Base-by-base conservation (phyloP, 257 asterid species). In the Linaria vulgaris region DNA sequence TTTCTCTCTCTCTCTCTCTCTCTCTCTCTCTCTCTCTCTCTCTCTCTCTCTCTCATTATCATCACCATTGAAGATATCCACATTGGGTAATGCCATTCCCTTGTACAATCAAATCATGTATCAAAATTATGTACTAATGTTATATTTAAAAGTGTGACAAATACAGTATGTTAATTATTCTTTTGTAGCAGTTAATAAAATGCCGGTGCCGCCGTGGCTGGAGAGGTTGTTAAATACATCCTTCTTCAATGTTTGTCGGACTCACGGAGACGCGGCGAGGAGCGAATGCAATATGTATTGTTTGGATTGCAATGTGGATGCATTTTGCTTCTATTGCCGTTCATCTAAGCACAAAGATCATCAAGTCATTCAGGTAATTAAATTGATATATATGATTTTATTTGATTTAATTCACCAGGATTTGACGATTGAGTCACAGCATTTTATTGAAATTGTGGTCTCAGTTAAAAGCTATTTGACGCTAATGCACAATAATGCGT, bases 261-360 rank as follows among this genome's bases (percentile, higher is more conserved):
- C 75, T 0, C 99, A 92, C 86, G 72, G 82, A 21, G 97, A 82
- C 67, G 91, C 96, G 27, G 87, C 96, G 68, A 68, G 88, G 48
- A 86, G 87, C 24, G 98, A 92, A 68, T 86, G 96, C 69, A 92
- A 92, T 55, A 87, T 92, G 96, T 92, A 63, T 56, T 92, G 99
- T 50, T 47, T 92, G 20, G 99, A 92, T 52, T 92, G 99, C 76
- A 79, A 82, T 64, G 76, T 25, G n/a, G 73, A 58, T 27, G 82
- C 99, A 0, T 89, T 92, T 38, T 92, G 99, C 78, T 80, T 80
- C 72, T 87, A 87, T 56, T 92, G 88, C 80, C 79, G 99, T 43
- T 83, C 96, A 10, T 82, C 99, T 1, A 78, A 68, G 69, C 99
- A 92, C 81, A 75, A 74, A 34, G 96, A 92, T 49, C 99, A 92